Evolutionary conservation across 1,139 yeast species (phyloP).

Genomic region (Pichia inconspicua): DNA sequence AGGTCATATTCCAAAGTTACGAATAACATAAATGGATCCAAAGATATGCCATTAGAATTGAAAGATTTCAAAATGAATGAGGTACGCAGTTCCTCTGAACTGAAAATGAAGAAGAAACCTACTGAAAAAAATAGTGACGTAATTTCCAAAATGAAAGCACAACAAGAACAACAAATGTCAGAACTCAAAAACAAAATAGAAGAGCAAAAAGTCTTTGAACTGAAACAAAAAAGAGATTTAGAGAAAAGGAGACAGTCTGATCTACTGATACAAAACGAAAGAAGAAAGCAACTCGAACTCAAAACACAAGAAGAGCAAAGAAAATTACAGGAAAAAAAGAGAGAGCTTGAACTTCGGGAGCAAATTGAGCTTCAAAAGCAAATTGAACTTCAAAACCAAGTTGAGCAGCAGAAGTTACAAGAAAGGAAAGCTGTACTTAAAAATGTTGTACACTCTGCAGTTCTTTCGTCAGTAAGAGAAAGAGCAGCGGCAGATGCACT

Average conservation of each 20-base stretch:
- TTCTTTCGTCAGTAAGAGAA: neutral
- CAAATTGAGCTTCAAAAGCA: neutral
- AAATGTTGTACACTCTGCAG: neutral
- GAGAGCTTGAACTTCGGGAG: too few species aligned
- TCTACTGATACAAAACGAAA: slow-evolving; percentile 1
- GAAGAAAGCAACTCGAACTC: neutral
- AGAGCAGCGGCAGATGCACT: neutral
- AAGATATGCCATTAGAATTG: neutral
- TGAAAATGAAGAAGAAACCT: neutral
- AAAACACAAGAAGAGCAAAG: neutral
- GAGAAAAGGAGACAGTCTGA: slow-evolving; percentile 1
- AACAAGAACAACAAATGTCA: neutral
- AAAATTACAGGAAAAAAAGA: too few species aligned
- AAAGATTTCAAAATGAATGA: neutral
- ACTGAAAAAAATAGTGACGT: neutral
- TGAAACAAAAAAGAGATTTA: neutral
- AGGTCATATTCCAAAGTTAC: slow-evolving; percentile 5
- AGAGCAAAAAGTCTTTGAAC: slow-evolving; percentile 1
- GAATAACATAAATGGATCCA: neutral
- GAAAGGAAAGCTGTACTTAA: neutral
- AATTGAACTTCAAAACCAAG: neutral
- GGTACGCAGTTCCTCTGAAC: neutral
- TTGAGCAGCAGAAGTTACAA: neutral
- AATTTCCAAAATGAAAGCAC: neutral
- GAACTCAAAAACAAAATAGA: neutral